Evolutionary conservation across 257 asterid species (phyloP), one percentile per base, ranked within the genome.

Genomic region (Nicotiana tomentosiformis): DNA sequence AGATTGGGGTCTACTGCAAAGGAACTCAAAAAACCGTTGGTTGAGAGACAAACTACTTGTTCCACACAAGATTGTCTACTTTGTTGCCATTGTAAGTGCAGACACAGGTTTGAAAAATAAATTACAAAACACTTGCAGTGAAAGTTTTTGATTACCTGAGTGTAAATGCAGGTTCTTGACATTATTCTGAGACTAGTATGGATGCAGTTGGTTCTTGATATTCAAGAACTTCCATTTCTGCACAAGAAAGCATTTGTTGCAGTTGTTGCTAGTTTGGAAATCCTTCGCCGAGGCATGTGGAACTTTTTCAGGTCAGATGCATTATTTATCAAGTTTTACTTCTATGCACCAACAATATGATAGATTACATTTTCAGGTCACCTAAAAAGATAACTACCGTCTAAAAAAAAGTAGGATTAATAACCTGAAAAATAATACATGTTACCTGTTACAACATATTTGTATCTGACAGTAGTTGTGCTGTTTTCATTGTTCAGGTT

Each of bases 201-300:
- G 99, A 91, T 95, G 99, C 98, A 95, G 83, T n/a, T 89, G 79
- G 92, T 95, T 86, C 89, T 91, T 62, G 93, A 90, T 85, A 84
- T 91, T 76, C n/a, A 87, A 5, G 85, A 90, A 1, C 35, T 84
- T 0, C 84, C 87, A 16, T 95, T 92, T 84, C 91, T 95, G 60
- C 99, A 93, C 37, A 77, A 29, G 84, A 89, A 39, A 84, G 97
- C 92, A 80, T 80, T 89, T 85, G 46, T 85, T 83, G 93, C 97
- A 0, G 14, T 93, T 8, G 87, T 93, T 18, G 98, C 97, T 30
- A 87, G 92, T 88, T 81, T 95, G 82, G 99, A 95, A 89, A 95
- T 93, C 33, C 77, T 93, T 51, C 95, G 99, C 7, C 95, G 98
- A 4, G 93, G 97, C 80, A 88, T 93, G 5, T 95, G 99, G 97